Evolutionary conservation across 495 filamentous ascomycete species (phyloP).

Genomic region (Aspergillus taichungensis): DNA sequence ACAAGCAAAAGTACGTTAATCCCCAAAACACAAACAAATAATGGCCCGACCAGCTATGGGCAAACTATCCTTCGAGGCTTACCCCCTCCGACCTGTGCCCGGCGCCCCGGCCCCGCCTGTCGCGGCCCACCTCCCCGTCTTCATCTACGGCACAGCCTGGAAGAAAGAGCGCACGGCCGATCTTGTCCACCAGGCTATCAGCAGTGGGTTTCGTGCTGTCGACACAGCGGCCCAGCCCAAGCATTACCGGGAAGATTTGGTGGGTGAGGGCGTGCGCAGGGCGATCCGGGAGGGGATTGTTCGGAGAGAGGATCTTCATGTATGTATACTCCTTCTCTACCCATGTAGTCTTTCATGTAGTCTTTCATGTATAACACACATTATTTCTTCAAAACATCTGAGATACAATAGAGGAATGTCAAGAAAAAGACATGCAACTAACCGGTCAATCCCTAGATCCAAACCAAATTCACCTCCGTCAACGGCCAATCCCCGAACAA

Average conservation of each 20-base stretch:
- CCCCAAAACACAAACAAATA: neutral
- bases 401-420: no score
- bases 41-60: constrained; percentile 21
- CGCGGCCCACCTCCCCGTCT: constrained; percentile 31
- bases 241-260: constrained; percentile 69
- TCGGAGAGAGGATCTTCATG: constrained; percentile 52
- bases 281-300: constrained; percentile 50
- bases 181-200: constrained; percentile 60
- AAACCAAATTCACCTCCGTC: constrained; percentile 71
- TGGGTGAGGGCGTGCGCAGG: constrained; percentile 53
- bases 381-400: no score
- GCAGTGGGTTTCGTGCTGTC: constrained; percentile 61
- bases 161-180: constrained; percentile 62
- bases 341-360: no score
- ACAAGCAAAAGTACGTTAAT: neutral
- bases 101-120: constrained; percentile 14
- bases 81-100: constrained; percentile 23
- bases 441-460: constrained; percentile 41
- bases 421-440: neutral
- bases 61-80: constrained; percentile 28
- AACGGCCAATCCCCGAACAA: constrained; percentile 49
- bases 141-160: constrained; percentile 86
- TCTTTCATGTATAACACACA: neutral
- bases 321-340: constrained; percentile 25
- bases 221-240: constrained; percentile 75